Evolutionary conservation across 805 yeast species (phyloP), one percentile per base, ranked within the genome.

Genomic region (Candida railenensis): DNA sequence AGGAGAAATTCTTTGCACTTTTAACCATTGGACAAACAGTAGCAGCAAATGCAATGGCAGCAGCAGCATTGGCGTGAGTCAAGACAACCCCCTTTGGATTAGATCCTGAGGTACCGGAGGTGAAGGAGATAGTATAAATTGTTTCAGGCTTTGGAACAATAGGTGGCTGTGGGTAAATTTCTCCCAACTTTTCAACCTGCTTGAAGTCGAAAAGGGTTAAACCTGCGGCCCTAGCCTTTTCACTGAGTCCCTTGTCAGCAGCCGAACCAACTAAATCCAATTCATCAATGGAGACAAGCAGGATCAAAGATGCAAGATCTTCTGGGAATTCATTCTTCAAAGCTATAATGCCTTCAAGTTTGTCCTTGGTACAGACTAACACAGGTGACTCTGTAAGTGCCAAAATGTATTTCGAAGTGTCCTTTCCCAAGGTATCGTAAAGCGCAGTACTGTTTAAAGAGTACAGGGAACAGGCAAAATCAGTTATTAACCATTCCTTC

Each of bases 51-150:
- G 41, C 34, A 7, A 52, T 49, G 16, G 55, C 59, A 12, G 59
- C 44, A 18, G 57, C 54, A 3, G 57, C 58, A 37, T 48, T 53
- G 14, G 44, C 44, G 37, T 62, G 66, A 15, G 59, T 48, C 50
- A 85, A 67, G 25, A 82, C 80, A 21, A 84, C 92, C 56, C 92
- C 92, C 69, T 87, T 87, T 50, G 92, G 89, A 45, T 64, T 55
- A 37, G 83, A 78, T 46, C 94, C 91, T n/a, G 87, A 82, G 19
- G 89, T 83, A 37, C 80, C 76, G 4, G 87, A 85, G 40, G 77
- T 68, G 48, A 74, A 73, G 18, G 73, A 68, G 25, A 73, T 69
- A 19, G 77, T 71, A 52, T 63, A 70, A 20, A 64, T 50, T 11
- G 73, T 52, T 11, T 69, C 67, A 18, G 65, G 58, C 40, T 53